Evolutionary conservation across 768 basidiomycete species (phyloP).

Genomic region (Lactarius hengduanensis): DNA sequence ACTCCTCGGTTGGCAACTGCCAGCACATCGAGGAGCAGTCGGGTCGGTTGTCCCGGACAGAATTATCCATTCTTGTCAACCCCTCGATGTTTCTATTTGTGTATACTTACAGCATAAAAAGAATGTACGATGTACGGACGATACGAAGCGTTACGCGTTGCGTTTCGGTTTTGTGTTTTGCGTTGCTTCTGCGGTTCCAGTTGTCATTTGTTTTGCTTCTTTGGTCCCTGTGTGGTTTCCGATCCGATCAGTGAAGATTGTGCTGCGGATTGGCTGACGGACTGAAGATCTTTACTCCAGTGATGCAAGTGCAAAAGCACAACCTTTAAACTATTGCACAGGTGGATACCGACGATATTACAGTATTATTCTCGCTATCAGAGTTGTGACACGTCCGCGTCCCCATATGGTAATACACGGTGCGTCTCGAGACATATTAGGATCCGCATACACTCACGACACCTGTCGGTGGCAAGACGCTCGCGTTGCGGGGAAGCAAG

Average conservation of each 20-base stretch:
- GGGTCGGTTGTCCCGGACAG: slow-evolving; percentile 74
- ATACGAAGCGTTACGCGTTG: not conserved
- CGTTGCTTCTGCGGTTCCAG: not conserved
- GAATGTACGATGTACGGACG: not conserved
- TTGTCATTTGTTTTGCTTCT: not conserved
- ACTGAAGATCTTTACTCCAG: too few relatives aligned
- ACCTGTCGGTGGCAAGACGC: not conserved
- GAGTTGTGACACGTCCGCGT: not conserved
- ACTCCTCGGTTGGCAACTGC: slow-evolving; percentile 34
- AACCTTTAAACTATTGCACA: too few relatives aligned
- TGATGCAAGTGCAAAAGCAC: too few relatives aligned
- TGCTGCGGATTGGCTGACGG: too few relatives aligned
- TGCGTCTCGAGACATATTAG: not conserved
- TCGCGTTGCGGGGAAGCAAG: not conserved
- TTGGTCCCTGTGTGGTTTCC: not conserved
- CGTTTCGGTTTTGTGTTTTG: not conserved
- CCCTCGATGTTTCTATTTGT: not conserved
- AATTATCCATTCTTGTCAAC: not conserved
- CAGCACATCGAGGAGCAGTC: slow-evolving; percentile 46
- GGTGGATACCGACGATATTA: too few relatives aligned
- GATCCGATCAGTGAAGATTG: not conserved
- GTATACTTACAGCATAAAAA: not conserved
- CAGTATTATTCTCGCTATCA: not conserved
- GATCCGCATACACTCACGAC: not conserved
- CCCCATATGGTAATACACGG: not conserved